Evolutionary conservation across 768 basidiomycete genomes (phyloP).

Genomic region (Boletus rubescentipes): DNA sequence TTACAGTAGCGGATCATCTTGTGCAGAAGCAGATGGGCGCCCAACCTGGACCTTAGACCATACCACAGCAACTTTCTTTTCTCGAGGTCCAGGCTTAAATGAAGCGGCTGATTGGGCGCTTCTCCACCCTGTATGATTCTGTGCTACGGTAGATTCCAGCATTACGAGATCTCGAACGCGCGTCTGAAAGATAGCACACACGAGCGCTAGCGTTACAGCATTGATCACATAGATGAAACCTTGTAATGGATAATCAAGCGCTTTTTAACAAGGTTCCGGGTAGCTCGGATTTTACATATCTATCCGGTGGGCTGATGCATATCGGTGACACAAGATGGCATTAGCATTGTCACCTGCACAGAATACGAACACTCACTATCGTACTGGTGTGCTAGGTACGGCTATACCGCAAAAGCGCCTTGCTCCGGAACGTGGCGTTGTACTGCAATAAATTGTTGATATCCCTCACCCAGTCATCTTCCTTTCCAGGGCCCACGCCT

Average conservation of each 20-base stretch:
- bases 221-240: background rate
- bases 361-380: constrained; percentile 12
- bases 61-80: background rate
- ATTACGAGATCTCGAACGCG: background rate
- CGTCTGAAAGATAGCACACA: background rate
- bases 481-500: constrained; percentile 75
- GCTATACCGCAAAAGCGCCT: constrained; percentile 75
- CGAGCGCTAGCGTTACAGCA: constrained; percentile 3
- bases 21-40: background rate
- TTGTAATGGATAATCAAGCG: background rate
- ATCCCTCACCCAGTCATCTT: constrained; percentile 95
- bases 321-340: background rate
- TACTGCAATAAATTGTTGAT: constrained; percentile 94
- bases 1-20: too few species aligned
- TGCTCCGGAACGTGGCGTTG: constrained; percentile 91
- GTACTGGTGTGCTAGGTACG: constrained; percentile 35
- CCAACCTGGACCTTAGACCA: too few species aligned
- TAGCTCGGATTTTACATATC: background rate
- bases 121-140: background rate
- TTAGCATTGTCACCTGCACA: background rate
- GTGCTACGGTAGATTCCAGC: background rate
- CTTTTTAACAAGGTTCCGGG: background rate
- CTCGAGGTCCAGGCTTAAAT: too few species aligned
- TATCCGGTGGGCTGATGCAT: constrained; percentile 4
- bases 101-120: too few species aligned